Evolutionary conservation across 805 yeast genomes (phyloP), one percentile per base, ranked within the genome.

Genomic region (Zygosaccharomyces rouxii): DNA sequence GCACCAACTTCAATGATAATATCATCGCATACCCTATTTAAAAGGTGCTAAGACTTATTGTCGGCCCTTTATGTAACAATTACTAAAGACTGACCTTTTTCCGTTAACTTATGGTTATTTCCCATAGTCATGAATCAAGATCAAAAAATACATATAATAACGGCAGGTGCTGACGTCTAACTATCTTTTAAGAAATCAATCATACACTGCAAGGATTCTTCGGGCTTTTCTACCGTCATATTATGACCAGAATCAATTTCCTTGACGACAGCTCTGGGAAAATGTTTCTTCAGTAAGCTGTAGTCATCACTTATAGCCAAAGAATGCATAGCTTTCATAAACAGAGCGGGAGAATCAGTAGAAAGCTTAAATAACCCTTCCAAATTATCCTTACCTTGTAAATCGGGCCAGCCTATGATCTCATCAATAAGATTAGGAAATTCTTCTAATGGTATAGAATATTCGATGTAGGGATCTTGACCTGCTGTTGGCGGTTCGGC

Each of bases 251-350:
- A 55, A 28, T 62, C 47, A 47, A 69, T 60, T 38, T 58, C 63
- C 7, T 47, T 44, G 2, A 69, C 51, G 13, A 35, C 35, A 7
- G 53, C 46, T 11, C 56, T 59, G 1, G 67, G 67, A 46, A 65
- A 70, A 4, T 44, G 47, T 28, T 52, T 47, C 16, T 51, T 45
- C 4, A 65, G 48, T 22, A 48, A 13, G 51, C 51, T 31, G 63
- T 65, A 41, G 40, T 68, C 52, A 3, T 65, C 66, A 13, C 57
- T 59, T 13, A 80, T 70, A 48, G 79, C 74, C 0, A 62, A 57
- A 1, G 81, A 76, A 13, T 67, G 48, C 14, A 59, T 48, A 3
- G 77, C 83, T 47, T 71, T 70, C 58, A 79, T 62, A 42, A 79
- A 72, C 37, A 75, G 52, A 2, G 73, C 70, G 1, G 75, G 73